Evolutionary conservation across 441 rosid genomes (phyloP).

Genomic region (Adansonia madagascariensis): DNA sequence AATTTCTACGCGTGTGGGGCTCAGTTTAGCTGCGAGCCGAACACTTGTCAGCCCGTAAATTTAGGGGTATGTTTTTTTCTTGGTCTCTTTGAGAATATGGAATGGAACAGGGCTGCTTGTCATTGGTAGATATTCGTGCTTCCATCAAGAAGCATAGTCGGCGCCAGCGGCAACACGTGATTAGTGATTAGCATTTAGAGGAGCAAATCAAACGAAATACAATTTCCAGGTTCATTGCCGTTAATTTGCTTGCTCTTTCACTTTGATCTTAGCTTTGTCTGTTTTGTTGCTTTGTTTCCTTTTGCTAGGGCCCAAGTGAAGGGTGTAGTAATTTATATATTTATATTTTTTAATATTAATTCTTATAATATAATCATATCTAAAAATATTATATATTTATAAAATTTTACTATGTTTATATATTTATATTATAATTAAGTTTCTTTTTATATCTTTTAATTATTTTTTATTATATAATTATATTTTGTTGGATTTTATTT

Average conservation of each 20-base stretch:
- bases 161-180: slow-evolving; percentile 18
- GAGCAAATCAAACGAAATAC: not conserved
- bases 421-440: too few species aligned
- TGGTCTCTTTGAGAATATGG: not conserved
- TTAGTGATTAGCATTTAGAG: not conserved
- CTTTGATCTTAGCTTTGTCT: not conserved
- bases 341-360: too few species aligned
- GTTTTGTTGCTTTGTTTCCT: not conserved
- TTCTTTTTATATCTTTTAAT: too few species aligned
- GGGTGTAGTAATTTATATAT: not conserved
- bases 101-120: not conserved
- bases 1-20: slow-evolving; percentile 29
- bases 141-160: slow-evolving; percentile 3
- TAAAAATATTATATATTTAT: too few species aligned
- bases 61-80: not conserved
- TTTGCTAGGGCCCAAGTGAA: not conserved
- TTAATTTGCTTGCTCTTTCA: not conserved
- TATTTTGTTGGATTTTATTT: too few species aligned
- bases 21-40: slow-evolving; percentile 24
- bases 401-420: too few species aligned
- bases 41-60: slow-evolving; percentile 29
- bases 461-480: too few species aligned
- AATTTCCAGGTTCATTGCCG: not conserved
- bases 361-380: too few species aligned
- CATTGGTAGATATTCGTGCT: not conserved